phyloP scores from a whole-genome alignment of 495 filamentous ascomycete genomes.

The Penicillium cosmopolitanum region DNA sequence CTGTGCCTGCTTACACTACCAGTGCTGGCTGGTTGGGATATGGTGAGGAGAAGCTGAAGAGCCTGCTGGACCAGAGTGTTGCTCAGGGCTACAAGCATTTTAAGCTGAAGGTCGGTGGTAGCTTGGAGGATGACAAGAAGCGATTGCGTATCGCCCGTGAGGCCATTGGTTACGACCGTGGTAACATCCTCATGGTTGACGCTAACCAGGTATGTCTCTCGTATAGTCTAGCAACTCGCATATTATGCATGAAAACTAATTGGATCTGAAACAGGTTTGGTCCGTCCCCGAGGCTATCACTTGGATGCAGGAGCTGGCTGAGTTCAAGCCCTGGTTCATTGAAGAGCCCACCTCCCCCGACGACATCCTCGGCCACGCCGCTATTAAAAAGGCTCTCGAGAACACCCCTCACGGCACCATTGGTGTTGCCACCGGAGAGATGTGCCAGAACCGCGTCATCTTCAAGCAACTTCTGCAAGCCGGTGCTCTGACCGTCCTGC shows the following conservation, averaged over 20 bases:
- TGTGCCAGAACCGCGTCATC: constrained; percentile 94
- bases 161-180: constrained; percentile 82
- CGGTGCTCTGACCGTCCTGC: constrained; percentile 83
- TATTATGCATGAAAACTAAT: background rate
- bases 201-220: constrained; percentile 72
- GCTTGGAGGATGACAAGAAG: constrained; percentile 68
- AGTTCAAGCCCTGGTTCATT: constrained; percentile 95
- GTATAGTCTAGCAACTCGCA: background rate
- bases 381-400: constrained; percentile 76
- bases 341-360: constrained; percentile 96
- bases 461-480: constrained; percentile 89
- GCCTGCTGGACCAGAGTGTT: constrained; percentile 70
- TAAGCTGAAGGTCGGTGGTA: constrained; percentile 86
- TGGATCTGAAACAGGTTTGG: constrained; percentile 61
- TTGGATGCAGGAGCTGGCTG: constrained; percentile 80
- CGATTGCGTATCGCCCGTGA: constrained; percentile 76
- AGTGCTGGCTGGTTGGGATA: constrained; percentile 96
- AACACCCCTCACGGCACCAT: constrained; percentile 65
- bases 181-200: constrained; percentile 92
- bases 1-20: constrained; percentile 90
- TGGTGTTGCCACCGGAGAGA: constrained; percentile 91
- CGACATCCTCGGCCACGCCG: constrained; percentile 86
- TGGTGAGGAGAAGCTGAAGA: constrained; percentile 79
- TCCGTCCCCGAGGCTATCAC: constrained; percentile 87
- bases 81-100: constrained; percentile 81